These are phyloP conservation scores for Elaeagnus macrophylla DNA, from an alignment of 306 rosid species.

Conservation along the genomic window DNA sequence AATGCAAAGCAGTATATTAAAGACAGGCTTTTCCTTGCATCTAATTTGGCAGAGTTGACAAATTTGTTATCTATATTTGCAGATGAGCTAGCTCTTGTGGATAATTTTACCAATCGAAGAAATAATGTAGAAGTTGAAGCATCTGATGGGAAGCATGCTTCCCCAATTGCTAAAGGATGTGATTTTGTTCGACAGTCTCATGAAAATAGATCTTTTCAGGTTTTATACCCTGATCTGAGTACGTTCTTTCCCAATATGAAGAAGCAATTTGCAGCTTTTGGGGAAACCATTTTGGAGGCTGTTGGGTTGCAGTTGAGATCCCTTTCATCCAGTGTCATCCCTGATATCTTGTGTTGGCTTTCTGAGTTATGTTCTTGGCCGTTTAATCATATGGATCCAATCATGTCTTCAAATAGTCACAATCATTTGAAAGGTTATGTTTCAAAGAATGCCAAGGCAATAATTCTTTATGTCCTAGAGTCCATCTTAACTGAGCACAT, in stretches of 20 bases:
- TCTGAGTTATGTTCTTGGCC: conserved; percentile 80
- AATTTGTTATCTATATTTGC: conserved; percentile 57
- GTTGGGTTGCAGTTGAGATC: conserved; percentile 83
- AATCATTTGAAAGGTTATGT: conserved; percentile 56
- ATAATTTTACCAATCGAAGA: conserved; percentile 45
- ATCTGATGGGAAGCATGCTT: conserved; percentile 23
- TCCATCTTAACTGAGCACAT: conserved; percentile 77
- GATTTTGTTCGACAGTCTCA: conserved; percentile 28
- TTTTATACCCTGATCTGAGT: conserved; percentile 67
- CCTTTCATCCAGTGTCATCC: conserved; percentile 58
- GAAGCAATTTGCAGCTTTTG: conserved; percentile 64
- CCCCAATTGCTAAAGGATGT: conserved; percentile 29
- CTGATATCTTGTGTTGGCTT: conserved; percentile 86
- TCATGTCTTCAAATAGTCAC: conserved; percentile 30
- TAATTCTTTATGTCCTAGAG: conserved; percentile 71
- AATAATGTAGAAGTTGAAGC: conserved; percentile 34
- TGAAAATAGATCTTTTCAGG: conserved; percentile 49
- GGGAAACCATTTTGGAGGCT: conserved; percentile 82
- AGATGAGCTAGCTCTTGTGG: conserved; percentile 81
- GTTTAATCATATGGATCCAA: conserved; percentile 30
- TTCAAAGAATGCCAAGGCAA: conserved; percentile 81
- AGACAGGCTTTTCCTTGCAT: conserved; percentile 67
- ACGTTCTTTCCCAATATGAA: conserved; percentile 77
- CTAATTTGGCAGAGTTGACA: conserved; percentile 68
- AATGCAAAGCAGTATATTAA: conserved; percentile 67